These are phyloP conservation scores for Scytalidium lignicola DNA, from an alignment of 2,329 filamentous ascomycete species.

Conservation along the genomic window DNA sequence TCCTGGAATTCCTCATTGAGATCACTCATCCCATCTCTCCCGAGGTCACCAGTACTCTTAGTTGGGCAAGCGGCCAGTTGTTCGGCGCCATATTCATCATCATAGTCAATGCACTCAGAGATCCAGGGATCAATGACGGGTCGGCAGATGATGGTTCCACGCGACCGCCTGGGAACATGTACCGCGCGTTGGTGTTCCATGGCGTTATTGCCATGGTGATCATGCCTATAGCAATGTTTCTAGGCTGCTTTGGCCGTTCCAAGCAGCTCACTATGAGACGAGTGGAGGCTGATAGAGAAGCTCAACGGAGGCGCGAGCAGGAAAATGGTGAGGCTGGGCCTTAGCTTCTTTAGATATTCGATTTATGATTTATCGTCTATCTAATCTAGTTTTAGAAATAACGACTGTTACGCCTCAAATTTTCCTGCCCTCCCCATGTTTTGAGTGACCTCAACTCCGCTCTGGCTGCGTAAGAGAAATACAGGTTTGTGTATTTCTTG, in stretches of 20 bases:
- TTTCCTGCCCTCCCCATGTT: no score
- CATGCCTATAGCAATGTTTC: slow-evolving; percentile 60
- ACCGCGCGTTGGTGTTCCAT: slow-evolving; percentile 69
- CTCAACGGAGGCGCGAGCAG: slow-evolving; percentile 58
- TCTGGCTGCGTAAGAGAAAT: no score
- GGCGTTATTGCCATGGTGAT: slow-evolving; percentile 63
- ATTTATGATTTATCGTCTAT: neutral
- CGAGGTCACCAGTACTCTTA: slow-evolving; percentile 76
- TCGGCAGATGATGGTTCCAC: slow-evolving; percentile 36
- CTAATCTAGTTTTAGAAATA: no score
- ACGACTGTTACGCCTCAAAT: no score
- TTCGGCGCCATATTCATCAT: slow-evolving; percentile 82
- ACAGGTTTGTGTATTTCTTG: no score
- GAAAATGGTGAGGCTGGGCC: slow-evolving; percentile 4
- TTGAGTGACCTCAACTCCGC: no score
- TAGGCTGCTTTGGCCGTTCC: slow-evolving; percentile 64
- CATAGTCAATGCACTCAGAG: slow-evolving; percentile 69
- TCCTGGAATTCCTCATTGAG: slow-evolving; percentile 81
- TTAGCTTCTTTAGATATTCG: neutral
- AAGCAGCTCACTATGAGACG: slow-evolving; percentile 47
- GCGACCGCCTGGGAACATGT: slow-evolving; percentile 66
- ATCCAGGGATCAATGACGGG: slow-evolving; percentile 22
- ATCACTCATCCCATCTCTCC: slow-evolving; percentile 82
- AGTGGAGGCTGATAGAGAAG: slow-evolving; percentile 32
- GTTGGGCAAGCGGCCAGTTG: slow-evolving; percentile 83